These are phyloP conservation scores for Aureobasidium mangrovei DNA, from an alignment of 2,329 filamentous ascomycete species.

Conservation along the genomic window DNA sequence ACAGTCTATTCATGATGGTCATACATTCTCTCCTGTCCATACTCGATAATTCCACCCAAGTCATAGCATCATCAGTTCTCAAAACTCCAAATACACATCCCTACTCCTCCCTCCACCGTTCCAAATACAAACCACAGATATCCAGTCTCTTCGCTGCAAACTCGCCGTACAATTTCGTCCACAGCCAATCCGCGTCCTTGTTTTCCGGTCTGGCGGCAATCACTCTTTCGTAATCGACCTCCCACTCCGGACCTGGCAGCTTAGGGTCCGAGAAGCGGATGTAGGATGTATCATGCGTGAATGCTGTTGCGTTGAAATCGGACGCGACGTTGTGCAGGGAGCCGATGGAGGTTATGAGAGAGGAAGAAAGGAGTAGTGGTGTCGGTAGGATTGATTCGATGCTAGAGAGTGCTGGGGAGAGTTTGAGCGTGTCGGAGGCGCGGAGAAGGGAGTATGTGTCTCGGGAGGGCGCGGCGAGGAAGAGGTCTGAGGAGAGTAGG, in stretches of 20 bases:
- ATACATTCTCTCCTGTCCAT: no score
- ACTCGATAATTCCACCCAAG: no score
- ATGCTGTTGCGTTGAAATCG: conserved; percentile 38
- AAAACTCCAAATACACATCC: no score
- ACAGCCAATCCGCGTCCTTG: conserved; percentile 38
- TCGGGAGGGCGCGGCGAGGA: conserved; percentile 23
- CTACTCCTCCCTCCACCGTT: conserved; percentile 28
- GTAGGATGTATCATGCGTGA: conserved; percentile 35
- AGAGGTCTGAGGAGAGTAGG: conserved; percentile 23
- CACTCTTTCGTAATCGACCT: conserved; percentile 36
- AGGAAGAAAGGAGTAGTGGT: conserved; percentile 21
- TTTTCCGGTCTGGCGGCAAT: conserved; percentile 36
- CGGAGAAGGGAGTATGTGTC: conserved; percentile 17
- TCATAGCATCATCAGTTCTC: no score
- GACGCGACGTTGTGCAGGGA: conserved; percentile 22
- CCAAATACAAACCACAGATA: conserved; percentile 44
- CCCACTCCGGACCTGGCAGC: conserved; percentile 43
- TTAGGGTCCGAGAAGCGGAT: conserved; percentile 40
- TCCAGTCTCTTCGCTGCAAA: conserved; percentile 44
- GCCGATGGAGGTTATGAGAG: conserved; percentile 25
- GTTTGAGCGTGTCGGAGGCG: conserved; percentile 15
- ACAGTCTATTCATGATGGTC: no score
- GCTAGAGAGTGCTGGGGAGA: conserved; percentile 25
- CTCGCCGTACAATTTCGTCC: conserved; percentile 41
- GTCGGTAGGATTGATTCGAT: conserved; percentile 19